Evolutionary conservation across 2,329 filamentous ascomycete genomes (phyloP), one percentile per base, ranked within the genome.

Genomic region (Dothidotthia symphoricarpi): DNA sequence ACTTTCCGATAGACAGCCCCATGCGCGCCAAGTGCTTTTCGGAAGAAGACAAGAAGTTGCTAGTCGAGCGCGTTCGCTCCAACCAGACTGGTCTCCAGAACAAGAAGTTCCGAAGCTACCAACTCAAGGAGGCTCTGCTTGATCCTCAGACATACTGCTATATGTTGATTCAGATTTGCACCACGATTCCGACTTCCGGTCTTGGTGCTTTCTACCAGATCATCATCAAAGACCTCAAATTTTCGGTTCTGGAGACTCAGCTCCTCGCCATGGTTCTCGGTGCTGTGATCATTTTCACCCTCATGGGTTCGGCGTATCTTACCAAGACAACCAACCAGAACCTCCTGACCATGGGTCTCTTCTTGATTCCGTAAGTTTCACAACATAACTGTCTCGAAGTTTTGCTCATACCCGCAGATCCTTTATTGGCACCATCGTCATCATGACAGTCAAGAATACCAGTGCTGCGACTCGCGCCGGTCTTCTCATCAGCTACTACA

Each of bases 211-310:
- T 88, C 58, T 80, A 83, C 36, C 83, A 83, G 47, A 83, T 89
- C 51, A 83, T 90, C 53, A 86, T 89, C 64, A 77, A 58, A n/a
- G 62, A 75, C 38, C 81, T 89, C 41, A 68, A 82, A 0, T 90
- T 88, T 55, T 74, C 69, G 0, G 69, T 71, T 0, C 70, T 88
- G 6, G 69, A 89, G 63, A 87, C 85, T 0, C 85, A 88, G 65
- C 70, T 90, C 1, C 69, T 90, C 16, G 77, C 83, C 26, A 88
- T 89, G 82, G 85, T 88, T 0, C 70, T 87, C 1, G 85, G 85
- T 4, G 79, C 77, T 26, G 85, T 85, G 50, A 88, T 88, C 51
- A 86, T 89, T 44, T 70, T 83, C 31, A 77, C 88, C 3, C 71
- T 89, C 1, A 68, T 88, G 16, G 70, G 70, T 0, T 85, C 83